phyloP scores from a whole-genome alignment of 441 rosid genomes.

The Rhodomyrtus psidioides region DNA sequence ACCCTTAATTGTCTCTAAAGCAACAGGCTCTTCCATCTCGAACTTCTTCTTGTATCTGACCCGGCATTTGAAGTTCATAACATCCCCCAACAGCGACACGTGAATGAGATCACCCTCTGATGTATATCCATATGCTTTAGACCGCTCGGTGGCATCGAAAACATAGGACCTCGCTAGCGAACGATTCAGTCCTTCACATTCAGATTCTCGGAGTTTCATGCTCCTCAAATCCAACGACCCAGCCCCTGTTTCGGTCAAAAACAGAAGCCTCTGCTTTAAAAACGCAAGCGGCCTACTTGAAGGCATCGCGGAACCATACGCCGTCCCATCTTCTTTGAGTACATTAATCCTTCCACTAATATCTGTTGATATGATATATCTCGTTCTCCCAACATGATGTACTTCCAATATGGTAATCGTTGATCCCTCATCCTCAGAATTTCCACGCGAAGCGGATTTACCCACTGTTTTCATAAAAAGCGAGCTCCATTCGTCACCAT shows the following conservation, averaged over 20 bases:
- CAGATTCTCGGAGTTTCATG: conserved; percentile 82
- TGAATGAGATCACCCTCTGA: conserved; percentile 82
- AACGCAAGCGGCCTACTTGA: conserved; percentile 70
- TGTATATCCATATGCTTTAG: conserved; percentile 89
- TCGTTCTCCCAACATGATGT: conserved; percentile 74
- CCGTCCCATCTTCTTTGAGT: conserved; percentile 56
- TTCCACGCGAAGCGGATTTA: conserved; percentile 23
- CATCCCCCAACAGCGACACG: conserved; percentile 69
- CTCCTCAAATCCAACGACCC: conserved; percentile 89
- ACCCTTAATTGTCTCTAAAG: conserved; percentile 78
- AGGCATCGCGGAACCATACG: conserved; percentile 66
- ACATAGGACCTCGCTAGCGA: conserved; percentile 57
- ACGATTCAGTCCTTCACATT: conserved; percentile 81
- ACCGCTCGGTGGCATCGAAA: conserved; percentile 79
- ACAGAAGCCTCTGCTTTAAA: conserved; percentile 90
- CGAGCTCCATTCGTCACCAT: conserved; percentile 60
- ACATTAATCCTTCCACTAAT: conserved; percentile 62
- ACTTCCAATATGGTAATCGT: conserved; percentile 65
- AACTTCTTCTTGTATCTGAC: conserved; percentile 78
- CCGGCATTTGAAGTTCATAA: conserved; percentile 89
- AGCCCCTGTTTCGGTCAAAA: conserved; percentile 81
- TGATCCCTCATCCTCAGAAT: conserved; percentile 31
- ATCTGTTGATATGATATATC: conserved; percentile 64
- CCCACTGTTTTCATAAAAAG: conserved; percentile 50
- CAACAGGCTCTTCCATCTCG: conserved; percentile 59